A percentile compares a stretch with the other conserved stretches of the same genome.
These are phyloP conservation scores for Microcyclosporella mali DNA, from an alignment of 2,329 filamentous ascomycete genomes.

Conservation along the genomic window DNA sequence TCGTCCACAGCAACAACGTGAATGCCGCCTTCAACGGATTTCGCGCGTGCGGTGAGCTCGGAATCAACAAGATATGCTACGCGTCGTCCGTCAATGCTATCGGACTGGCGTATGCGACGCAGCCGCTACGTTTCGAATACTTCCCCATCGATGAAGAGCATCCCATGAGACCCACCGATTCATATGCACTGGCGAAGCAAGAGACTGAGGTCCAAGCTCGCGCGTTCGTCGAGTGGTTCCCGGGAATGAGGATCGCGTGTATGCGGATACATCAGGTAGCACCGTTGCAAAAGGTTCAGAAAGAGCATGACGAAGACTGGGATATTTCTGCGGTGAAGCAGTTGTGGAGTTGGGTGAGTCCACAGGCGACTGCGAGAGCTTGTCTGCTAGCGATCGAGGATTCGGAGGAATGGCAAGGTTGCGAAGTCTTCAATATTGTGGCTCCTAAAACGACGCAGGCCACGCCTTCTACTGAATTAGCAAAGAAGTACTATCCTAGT, in stretches of 20 bases:
- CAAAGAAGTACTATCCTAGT: slow-evolving; percentile 24
- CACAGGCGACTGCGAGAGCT: slow-evolving; percentile 32
- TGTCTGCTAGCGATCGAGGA: slow-evolving; percentile 32
- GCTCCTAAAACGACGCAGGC: slow-evolving; percentile 29
- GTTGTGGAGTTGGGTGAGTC: slow-evolving; percentile 35
- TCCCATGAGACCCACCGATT: slow-evolving; percentile 30
- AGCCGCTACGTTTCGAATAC: slow-evolving; percentile 32
- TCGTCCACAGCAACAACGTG: slow-evolving; percentile 36
- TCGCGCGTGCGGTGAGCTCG: slow-evolving; percentile 32
- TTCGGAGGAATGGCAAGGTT: slow-evolving; percentile 30
- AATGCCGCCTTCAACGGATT: slow-evolving; percentile 37
- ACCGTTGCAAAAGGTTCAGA: slow-evolving; percentile 24
- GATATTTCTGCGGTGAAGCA: slow-evolving; percentile 31
- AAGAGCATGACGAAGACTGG: slow-evolving; percentile 33
- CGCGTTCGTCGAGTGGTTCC: slow-evolving; percentile 35
- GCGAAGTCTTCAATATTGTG: slow-evolving; percentile 33
- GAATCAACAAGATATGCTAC: slow-evolving; percentile 34
- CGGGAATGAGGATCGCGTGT: slow-evolving; percentile 35
- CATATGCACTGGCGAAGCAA: slow-evolving; percentile 35
- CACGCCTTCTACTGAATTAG: slow-evolving; percentile 19
- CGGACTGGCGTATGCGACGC: slow-evolving; percentile 35
- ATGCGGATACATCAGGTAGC: slow-evolving; percentile 36
- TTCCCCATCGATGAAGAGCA: slow-evolving; percentile 36
- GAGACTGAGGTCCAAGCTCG: slow-evolving; percentile 33
- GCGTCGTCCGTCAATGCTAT: slow-evolving; percentile 36